A percentile compares a stretch with the other conserved stretches of the same genome.
These are phyloP conservation scores for Biancaea sappan DNA, from an alignment of 306 rosid genomes.

Conservation along the genomic window DNA sequence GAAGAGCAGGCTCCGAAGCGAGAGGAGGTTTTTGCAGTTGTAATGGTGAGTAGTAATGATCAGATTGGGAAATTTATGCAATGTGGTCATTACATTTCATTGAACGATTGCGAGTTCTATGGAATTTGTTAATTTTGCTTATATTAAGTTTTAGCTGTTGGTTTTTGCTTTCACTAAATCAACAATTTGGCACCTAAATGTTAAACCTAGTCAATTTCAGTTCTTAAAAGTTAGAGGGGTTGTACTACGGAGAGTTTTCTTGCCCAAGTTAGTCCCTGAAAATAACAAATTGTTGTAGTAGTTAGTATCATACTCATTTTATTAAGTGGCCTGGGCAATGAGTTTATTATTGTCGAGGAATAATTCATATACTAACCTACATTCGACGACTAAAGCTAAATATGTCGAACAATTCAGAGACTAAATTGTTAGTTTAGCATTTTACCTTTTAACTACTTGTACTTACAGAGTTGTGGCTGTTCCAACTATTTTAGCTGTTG, in stretches of 20 bases:
- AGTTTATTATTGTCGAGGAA: neutral
- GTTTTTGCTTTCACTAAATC: neutral
- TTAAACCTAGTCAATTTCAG: too few species aligned
- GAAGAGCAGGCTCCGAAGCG: conserved; percentile 49
- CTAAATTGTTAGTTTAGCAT: neutral
- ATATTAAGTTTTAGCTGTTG: neutral
- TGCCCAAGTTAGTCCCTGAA: neutral
- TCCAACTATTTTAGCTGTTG: neutral
- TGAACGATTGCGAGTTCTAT: neutral
- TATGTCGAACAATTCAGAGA: neutral
- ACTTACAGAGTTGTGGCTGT: conserved; percentile 4
- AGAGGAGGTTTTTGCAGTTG: conserved; percentile 84
- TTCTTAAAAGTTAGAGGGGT: too few species aligned
- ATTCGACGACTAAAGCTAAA: neutral
- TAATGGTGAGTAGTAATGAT: conserved; percentile 62
- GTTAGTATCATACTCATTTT: neutral
- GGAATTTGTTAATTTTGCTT: conserved; percentile 2
- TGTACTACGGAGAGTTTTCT: too few species aligned
- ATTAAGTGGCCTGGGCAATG: neutral
- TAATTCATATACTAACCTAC: too few species aligned
- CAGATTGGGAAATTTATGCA: neutral
- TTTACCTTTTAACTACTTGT: neutral
- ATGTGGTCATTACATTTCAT: neutral
- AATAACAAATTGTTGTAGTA: too few species aligned
- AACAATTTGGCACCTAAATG: neutral